phyloP scores from a whole-genome alignment of 164 flowering plant genomes.

The Kalanchoe fedtschenkoi region DNA sequence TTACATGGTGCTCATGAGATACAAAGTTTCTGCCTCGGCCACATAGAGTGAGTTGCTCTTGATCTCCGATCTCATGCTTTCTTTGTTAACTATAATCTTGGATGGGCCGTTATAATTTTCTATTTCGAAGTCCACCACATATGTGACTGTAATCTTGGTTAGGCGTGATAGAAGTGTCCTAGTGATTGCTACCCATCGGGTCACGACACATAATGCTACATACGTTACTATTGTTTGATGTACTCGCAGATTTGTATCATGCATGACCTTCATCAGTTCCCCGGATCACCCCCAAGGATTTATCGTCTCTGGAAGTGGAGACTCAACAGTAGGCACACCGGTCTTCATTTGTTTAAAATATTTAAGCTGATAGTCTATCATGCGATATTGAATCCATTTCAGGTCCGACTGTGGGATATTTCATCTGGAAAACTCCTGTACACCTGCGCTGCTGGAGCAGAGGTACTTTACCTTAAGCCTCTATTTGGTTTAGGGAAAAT shows the following conservation, averaged over 20 bases:
- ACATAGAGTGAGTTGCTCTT: conserved; percentile 62
- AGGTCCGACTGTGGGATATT: conserved; percentile 4
- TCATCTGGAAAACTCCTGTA: not conserved
- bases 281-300: conserved; percentile 37
- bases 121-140: not conserved
- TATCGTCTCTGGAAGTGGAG: conserved; percentile 96
- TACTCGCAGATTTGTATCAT: conserved; percentile 64
- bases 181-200: not conserved
- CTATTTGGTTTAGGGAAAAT: no score
- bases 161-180: not conserved
- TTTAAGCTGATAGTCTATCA: not conserved
- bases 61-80: not conserved
- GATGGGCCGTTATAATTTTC: not conserved
- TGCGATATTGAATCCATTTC: not conserved
- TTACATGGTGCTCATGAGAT: conserved; percentile 87
- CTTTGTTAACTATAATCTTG: not conserved
- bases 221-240: not conserved
- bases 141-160: not conserved
- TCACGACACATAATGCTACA: not conserved
- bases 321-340: conserved; percentile 68
- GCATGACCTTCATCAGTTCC: conserved; percentile 46
- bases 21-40: conserved; percentile 92
- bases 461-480: no score
- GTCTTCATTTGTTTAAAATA: not conserved
- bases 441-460: not conserved